Conservation (phyloP, 2,329 filamentous ascomycete genomes). For the Aspergillus brasiliensis region DNA sequence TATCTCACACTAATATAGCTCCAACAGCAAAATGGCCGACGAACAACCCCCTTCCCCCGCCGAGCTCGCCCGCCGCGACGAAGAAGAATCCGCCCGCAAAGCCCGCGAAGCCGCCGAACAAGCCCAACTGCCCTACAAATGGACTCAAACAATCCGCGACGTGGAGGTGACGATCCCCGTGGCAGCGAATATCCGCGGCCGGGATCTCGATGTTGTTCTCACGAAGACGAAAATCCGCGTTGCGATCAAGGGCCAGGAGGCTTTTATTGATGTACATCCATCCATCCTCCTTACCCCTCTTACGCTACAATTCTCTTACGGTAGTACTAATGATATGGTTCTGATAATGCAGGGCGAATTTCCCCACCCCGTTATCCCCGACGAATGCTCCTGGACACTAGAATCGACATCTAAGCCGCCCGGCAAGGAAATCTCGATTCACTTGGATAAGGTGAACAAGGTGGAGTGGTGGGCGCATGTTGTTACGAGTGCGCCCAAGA, state of each 20-base stretch:
- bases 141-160: slow-evolving; percentile 90
- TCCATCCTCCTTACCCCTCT: neutral
- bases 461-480: slow-evolving; percentile 99
- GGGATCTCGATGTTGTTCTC: slow-evolving; percentile 80
- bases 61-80: slow-evolving; percentile 52
- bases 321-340: neutral
- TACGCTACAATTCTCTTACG: neutral
- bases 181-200: slow-evolving; percentile 79
- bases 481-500: slow-evolving; percentile 79
- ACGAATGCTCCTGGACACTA: slow-evolving; percentile 95
- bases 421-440: slow-evolving; percentile 77
- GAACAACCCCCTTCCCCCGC: slow-evolving; percentile 28
- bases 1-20: neutral
- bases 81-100: slow-evolving; percentile 59
- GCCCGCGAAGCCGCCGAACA: slow-evolving; percentile 85
- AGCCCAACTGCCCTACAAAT: slow-evolving; percentile 90
- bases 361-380: slow-evolving; percentile 73
- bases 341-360: slow-evolving; percentile 69
- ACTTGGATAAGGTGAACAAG: slow-evolving; percentile 95
- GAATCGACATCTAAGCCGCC: slow-evolving; percentile 59
- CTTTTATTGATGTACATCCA: slow-evolving; percentile 70
- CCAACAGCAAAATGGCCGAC: slow-evolving; percentile 32
- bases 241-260: slow-evolving; percentile 83
- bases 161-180: slow-evolving; percentile 78
- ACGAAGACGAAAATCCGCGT: slow-evolving; percentile 77